Base-by-base conservation (phyloP, 192 early-diverging fungal genomes). In the Coemansia erecta region DNA sequence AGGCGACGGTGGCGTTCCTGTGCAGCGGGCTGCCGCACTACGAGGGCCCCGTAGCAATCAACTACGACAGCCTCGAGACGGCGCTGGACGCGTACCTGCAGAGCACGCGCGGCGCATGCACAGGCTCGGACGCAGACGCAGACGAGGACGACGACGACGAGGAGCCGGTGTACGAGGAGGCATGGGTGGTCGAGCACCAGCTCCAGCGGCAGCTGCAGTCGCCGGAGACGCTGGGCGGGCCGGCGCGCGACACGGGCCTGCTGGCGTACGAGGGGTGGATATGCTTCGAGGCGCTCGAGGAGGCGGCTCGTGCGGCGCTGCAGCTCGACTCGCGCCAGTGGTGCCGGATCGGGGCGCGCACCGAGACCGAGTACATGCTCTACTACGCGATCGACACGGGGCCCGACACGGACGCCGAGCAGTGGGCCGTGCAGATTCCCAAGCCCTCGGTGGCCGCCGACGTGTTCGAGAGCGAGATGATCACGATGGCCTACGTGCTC, bases 1-100 rank as follows among this genome's bases (percentile, higher is more conserved):
- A 65, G 7, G 73, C 73, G 2, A 60, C 57, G 7, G 67, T 70
- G 37, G 63, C 64, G 11, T 76, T 76, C 70, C 61, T 76, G 53
- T 76, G 73, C 45, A 66, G 67, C 60, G 60, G 63, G 0, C 56
- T 76, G 15, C 73, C 73, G 46, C 73, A 76, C 28, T 76, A 76
- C 53, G 73, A 76, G 43, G 73, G 73, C 35, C n/a, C 54, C 14
- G 19, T 60, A 11, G 57, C 66, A 1, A 65, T 76, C n/a, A 24
- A 63, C 46, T 76, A 70, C 37, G 56, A 58, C 43, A 52, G 62
- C 26, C 57, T 76, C 15, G 40, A 52, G 15, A n/a, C 13, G 8
- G 24, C 72, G 21, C 63, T 75, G 1, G 43, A 45, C 18, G 49
- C 39, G 0, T 74, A 56, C 10, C 17, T 15, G 10, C 15, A 49